Percentiles rank a stretch among this genome's conserved stretches.
Evolutionary conservation across 768 basidiomycete genomes (phyloP).

Genomic region (Amanita polypyramis): DNA sequence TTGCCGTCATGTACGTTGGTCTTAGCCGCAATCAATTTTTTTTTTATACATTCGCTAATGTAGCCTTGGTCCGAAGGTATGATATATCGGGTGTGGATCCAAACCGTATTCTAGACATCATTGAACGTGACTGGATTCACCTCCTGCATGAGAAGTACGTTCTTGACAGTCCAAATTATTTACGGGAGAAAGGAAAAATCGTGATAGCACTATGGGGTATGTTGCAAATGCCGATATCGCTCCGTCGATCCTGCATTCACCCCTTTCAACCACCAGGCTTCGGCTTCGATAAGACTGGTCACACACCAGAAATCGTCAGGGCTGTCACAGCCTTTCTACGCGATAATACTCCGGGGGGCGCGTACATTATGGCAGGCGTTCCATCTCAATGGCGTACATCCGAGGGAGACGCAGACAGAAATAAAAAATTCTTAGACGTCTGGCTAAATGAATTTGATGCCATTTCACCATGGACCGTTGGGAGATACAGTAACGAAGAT

Average conservation of each 20-base stretch:
- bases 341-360: constrained; percentile 57
- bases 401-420: constrained; percentile 55
- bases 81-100: constrained; percentile 72
- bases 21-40: background rate
- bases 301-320: constrained; percentile 51
- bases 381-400: constrained; percentile 72
- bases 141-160: constrained; percentile 51
- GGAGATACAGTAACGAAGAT: constrained; percentile 48
- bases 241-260: constrained; percentile 1
- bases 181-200: constrained; percentile 57
- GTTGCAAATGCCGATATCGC: constrained; percentile 5
- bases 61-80: constrained; percentile 40
- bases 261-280: constrained; percentile 37
- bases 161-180: constrained; percentile 63
- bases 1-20: constrained; percentile 65
- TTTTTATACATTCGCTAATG: background rate
- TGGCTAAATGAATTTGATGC: constrained; percentile 77
- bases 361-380: constrained; percentile 60
- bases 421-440: constrained; percentile 53
- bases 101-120: constrained; percentile 52
- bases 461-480: constrained; percentile 77
- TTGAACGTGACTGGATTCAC: constrained; percentile 69
- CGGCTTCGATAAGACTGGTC: constrained; percentile 51
- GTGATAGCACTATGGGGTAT: constrained; percentile 70
- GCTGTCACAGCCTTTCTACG: constrained; percentile 48